Conservation (phyloP, 1,284 basidiomycete species). For the Cryptococcus sp. region DNA sequence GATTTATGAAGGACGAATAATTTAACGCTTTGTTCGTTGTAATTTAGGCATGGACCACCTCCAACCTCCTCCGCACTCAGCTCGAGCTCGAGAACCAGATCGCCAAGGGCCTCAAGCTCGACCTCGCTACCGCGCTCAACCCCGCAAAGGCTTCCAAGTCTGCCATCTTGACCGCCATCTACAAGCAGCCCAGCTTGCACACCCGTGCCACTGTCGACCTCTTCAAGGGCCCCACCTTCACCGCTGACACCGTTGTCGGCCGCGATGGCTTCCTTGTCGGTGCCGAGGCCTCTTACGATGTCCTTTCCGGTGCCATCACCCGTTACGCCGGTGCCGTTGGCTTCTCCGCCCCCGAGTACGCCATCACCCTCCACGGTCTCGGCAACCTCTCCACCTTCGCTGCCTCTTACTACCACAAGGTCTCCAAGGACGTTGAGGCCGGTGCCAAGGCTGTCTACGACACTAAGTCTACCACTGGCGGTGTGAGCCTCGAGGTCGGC, state of each 20-base stretch:
- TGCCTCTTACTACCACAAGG: slow-evolving; percentile 98
- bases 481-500: slow-evolving; percentile 93
- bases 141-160: slow-evolving; percentile 74
- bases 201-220: slow-evolving; percentile 87
- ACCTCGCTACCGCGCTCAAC: slow-evolving; percentile 79
- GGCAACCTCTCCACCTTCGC: slow-evolving; percentile 93
- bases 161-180: slow-evolving; percentile 76
- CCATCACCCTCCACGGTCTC: slow-evolving; percentile 90
- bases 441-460: slow-evolving; percentile 98
- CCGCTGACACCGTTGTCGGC: slow-evolving; percentile 91
- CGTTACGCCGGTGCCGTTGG: slow-evolving; percentile 91
- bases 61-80: slow-evolving; percentile 83
- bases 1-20: not conserved
- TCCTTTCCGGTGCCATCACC: slow-evolving; percentile 87
- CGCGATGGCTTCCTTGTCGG: slow-evolving; percentile 97
- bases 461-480: slow-evolving; percentile 82
- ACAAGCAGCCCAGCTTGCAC: slow-evolving; percentile 97
- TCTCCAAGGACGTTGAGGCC: slow-evolving; percentile 87
- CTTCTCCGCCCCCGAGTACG: slow-evolving; percentile 91
- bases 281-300: slow-evolving; percentile 95
- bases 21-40: slow-evolving; percentile 19
- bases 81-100: slow-evolving; percentile 98
- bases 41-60: slow-evolving; percentile 79
- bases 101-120: slow-evolving; percentile 96
- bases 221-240: slow-evolving; percentile 98